Evolutionary conservation across 2,329 filamentous ascomycete genomes (phyloP), one percentile per base, ranked within the genome.

Genomic region (Rutstroemia sp.): DNA sequence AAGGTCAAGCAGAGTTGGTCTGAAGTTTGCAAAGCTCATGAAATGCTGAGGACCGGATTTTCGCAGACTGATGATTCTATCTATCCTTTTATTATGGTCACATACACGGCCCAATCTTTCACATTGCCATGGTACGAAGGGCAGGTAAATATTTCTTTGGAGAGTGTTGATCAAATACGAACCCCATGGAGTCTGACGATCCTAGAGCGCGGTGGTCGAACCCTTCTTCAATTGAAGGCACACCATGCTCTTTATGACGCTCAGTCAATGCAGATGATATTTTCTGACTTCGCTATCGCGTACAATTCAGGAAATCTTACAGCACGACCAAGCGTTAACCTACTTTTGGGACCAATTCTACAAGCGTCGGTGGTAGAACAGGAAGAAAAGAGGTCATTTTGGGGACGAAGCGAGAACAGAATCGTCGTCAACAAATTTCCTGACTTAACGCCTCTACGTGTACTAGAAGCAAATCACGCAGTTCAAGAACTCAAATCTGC

Each of bases 201-300:
- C 12, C 12, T 18, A 1, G 12, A 58, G 16, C 21, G 62, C 1
- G 44, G 56, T 5, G 53, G 54, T 2, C 57, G 44, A 18, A 53
- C 21, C 1, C n/a, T 62, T 5, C 52, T 71, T 1, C 60, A 50
- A 45, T 64, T 70, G 21, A 66, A 57, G 19, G 66, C 62, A 2
- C 87, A 95, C 61, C 92, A 96, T 71, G 88, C 88, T 0, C 74
- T 96, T 0, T 96, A 95, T 62, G 92, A 96, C 72, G 92, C 90
- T 0, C 77, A 82, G 42, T 91, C 90, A 8, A 73, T 96, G 10
- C 75, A 80, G 3, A 66, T 76, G 0, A 77, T 96, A 1, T 71
- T 96, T 2, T 66, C 74, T 0, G 81, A 87, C 62, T 74, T 95
- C 12, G 65, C 71, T 2, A 65, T 63, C 38, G 65, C 70, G 10